Conservation (phyloP, 441 rosid genomes). For the Rhodomyrtus psidioides region DNA sequence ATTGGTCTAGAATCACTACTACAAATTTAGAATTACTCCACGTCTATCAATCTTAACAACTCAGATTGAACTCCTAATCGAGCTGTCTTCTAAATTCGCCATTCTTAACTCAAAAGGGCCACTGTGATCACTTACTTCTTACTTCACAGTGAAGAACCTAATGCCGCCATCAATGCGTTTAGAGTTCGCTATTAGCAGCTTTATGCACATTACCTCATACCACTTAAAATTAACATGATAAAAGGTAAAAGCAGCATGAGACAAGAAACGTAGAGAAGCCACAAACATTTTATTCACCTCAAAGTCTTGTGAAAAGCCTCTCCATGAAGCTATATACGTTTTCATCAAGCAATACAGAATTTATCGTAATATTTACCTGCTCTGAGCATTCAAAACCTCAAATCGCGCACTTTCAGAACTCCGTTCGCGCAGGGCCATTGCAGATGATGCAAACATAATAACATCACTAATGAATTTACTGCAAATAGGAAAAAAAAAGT, state of each 20-base stretch:
- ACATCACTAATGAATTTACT: constrained; percentile 89
- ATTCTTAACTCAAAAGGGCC: not conserved
- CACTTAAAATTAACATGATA: not conserved
- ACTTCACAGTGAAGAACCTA: not conserved
- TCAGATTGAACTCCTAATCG: not conserved
- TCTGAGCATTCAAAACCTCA: constrained; percentile 70
- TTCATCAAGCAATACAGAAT: not conserved
- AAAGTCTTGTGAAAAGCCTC: not conserved
- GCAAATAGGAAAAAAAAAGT: constrained; percentile 28
- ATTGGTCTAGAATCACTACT: not conserved
- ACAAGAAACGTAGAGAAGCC: not conserved
- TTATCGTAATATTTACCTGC: constrained; percentile 40
- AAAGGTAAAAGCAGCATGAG: not conserved
- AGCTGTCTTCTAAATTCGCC: not conserved
- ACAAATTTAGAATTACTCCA: not conserved
- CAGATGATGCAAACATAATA: constrained; percentile 79
- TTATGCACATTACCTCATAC: not conserved
- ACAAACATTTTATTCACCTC: not conserved
- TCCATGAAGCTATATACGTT: not conserved
- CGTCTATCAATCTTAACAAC: not conserved
- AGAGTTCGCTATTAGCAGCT: not conserved
- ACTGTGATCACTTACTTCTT: not conserved
- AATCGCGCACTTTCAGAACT: constrained; percentile 95
- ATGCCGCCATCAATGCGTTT: not conserved
- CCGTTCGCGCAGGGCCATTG: constrained; percentile 85